Conservation (phyloP, 768 basidiomycete genomes). For the Russula olivacea region DNA sequence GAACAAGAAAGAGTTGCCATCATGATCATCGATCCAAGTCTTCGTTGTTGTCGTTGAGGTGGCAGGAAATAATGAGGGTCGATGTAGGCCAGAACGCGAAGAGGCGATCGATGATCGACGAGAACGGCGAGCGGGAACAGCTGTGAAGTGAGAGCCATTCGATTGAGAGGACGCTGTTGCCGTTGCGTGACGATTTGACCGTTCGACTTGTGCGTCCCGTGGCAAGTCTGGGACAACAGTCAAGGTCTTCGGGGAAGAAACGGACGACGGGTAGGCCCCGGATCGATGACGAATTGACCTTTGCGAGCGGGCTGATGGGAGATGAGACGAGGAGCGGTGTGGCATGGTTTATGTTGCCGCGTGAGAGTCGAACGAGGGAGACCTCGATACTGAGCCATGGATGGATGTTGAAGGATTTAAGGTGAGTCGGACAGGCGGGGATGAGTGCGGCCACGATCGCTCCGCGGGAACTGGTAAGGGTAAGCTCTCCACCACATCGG, state of each 20-base stretch:
- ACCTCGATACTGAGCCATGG: not conserved
- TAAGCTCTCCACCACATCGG: too few species aligned
- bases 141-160: slow-evolving; percentile 9
- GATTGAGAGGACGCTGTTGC: not conserved
- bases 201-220: not conserved
- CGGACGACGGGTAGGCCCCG: not conserved
- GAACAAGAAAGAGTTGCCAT: not conserved
- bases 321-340: slow-evolving; percentile 6
- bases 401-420: not conserved
- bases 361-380: not conserved
- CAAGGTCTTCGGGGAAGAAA: not conserved
- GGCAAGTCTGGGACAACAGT: not conserved
- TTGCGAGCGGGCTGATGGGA: not conserved
- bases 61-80: not conserved
- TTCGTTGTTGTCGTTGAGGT: not conserved
- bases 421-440: not conserved
- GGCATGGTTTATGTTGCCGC: not conserved
- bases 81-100: not conserved
- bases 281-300: slow-evolving; percentile 13
- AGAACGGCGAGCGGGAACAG: slow-evolving; percentile 3
- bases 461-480: not conserved
- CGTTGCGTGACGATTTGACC: not conserved
- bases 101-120: slow-evolving; percentile 1
- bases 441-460: not conserved
- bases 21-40: not conserved